These are phyloP conservation scores for Porogramme epimiltina DNA, from an alignment of 1,284 basidiomycete species.

Conservation along the genomic window DNA sequence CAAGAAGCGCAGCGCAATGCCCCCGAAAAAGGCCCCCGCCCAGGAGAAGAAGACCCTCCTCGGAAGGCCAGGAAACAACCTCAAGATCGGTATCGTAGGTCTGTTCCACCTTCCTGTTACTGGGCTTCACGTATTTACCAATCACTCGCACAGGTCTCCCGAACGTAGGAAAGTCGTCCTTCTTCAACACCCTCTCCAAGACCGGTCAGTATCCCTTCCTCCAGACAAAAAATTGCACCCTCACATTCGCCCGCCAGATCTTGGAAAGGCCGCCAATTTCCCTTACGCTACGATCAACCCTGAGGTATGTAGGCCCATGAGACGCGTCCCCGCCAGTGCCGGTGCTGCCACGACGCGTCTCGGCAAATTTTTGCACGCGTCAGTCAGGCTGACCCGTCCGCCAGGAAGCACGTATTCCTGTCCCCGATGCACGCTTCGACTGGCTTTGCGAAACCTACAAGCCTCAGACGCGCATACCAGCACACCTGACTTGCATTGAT, in stretches of 20 bases:
- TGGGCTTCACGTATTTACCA: slow-evolving; percentile 15
- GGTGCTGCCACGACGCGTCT: not conserved
- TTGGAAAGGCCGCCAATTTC: slow-evolving; percentile 98
- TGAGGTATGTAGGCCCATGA: slow-evolving; percentile 45
- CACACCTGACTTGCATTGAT: slow-evolving; percentile 97
- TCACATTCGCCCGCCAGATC: slow-evolving; percentile 52
- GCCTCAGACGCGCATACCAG: slow-evolving; percentile 86
- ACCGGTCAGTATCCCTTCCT: slow-evolving; percentile 57
- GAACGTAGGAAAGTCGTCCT: slow-evolving; percentile 93
- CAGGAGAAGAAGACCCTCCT: slow-evolving; percentile 86
- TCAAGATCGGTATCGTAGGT: slow-evolving; percentile 97
- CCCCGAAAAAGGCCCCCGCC: slow-evolving; percentile 78
- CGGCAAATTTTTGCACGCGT: not conserved
- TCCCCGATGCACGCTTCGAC: slow-evolving; percentile 94
- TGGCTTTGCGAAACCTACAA: slow-evolving; percentile 95
- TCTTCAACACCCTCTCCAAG: slow-evolving; percentile 95
- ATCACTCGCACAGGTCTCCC: slow-evolving; percentile 72
- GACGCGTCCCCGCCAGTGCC: not conserved
- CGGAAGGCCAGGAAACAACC: slow-evolving; percentile 91
- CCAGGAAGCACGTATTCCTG: slow-evolving; percentile 89
- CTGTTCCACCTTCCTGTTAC: slow-evolving; percentile 39
- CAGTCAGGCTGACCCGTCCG: not conserved
- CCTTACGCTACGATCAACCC: slow-evolving; percentile 97
- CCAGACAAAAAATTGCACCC: not conserved
- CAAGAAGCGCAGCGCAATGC: slow-evolving; percentile 63